Base-by-base conservation (phyloP, 192 early-diverging fungal genomes). In the Dispira simplex region DNA sequence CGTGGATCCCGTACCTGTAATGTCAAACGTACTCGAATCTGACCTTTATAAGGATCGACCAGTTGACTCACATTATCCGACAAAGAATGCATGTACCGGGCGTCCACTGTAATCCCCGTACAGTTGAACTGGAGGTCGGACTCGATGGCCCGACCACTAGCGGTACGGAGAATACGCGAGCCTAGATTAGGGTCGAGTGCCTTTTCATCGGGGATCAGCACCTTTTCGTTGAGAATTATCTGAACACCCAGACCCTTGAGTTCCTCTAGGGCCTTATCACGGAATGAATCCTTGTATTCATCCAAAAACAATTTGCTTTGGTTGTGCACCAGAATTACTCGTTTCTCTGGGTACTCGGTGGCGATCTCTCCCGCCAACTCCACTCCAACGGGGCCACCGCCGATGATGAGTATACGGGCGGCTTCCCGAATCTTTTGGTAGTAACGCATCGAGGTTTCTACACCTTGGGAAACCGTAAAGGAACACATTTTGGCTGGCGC, bases 381-480 rank as follows among this genome's bases (percentile, higher is more conserved):
- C 0, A 79, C 76, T 1, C 81, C 81, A n/a, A 74, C 78, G 6
- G 80, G 77, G 23, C 88, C 88, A 8, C 85, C 88, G 2, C 88
- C 88, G 54, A 90, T 71, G 39, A 90, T 70, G 1, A 85, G 63
- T 44, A 85, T 67, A 0, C 69, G 68, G 11, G 73, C 66, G 8
- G 83, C 79, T 1, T 64, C 52, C n/a, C 73, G 67, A 46, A 88
- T 67, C n/a, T 70, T 74, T 0, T 69, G 74, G 11, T 72, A 54
- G 43, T 76, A 51, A 20, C 63, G 52, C 1, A 58, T 21, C 16
- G 75, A 27, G 12, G 70, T 65, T 1, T 25, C 56, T 13, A 77
- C 56, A n/a, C 73, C 75, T 5, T 79, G 71, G 0, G 60, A 48
- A 5, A 73, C 58, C 10, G 73, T 72, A 0, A 55, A 16, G 3